phyloP scores from a whole-genome alignment of 176 grass and related monocot genomes.

The Cenchrus americanus region DNA sequence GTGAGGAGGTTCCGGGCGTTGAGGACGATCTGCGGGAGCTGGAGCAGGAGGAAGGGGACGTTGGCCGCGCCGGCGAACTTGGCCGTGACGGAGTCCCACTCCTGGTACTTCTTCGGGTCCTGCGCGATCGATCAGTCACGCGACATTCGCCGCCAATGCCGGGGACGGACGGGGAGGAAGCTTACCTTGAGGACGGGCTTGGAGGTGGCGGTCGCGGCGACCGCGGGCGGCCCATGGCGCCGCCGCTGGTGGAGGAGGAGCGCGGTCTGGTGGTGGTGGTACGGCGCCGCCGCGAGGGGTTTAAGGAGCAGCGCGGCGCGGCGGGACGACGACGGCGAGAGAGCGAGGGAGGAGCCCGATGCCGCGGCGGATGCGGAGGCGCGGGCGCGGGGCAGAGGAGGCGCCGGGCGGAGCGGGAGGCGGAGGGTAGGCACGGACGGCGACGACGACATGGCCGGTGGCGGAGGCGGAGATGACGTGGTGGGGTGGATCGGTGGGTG shows the following conservation, averaged over 20 bases:
- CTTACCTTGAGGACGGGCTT: conserved; percentile 40
- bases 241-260: conserved; percentile 39
- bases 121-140: not conserved
- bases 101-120: conserved; percentile 54
- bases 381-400: not conserved
- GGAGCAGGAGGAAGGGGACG: conserved; percentile 93
- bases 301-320: conserved; percentile 23
- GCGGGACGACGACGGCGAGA: not conserved
- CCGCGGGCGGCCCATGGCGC: conserved; percentile 29
- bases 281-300: conserved; percentile 22
- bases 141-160: conserved; percentile 15
- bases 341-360: conserved; percentile 5
- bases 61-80: conserved; percentile 83
- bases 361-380: not conserved
- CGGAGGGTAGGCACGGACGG: conserved; percentile 30
- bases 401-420: conserved; percentile 46
- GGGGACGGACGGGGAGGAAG: not conserved
- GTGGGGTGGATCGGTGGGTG: not conserved
- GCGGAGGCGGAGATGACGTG: not conserved
- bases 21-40: conserved; percentile 96
- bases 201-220: conserved; percentile 38
- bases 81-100: conserved; percentile 89
- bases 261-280: conserved; percentile 35
- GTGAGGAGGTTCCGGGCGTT: conserved; percentile 90
- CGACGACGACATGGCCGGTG: conserved; percentile 43